Evolutionary conservation across 2,329 filamentous ascomycete species (phyloP), one percentile per base, ranked within the genome.

Genomic region (Sporothrix sp.): DNA sequence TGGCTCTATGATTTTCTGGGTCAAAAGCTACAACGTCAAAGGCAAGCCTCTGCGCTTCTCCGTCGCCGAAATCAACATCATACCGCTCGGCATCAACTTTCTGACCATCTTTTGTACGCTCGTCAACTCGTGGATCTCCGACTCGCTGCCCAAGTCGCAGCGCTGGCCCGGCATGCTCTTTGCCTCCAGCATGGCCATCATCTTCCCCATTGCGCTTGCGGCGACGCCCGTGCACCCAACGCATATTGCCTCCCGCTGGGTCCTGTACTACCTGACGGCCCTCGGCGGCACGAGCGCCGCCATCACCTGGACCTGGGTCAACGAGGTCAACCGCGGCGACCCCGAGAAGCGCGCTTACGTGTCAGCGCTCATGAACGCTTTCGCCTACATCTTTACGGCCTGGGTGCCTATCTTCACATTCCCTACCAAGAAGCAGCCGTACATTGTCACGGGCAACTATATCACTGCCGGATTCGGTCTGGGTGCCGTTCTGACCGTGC

Each of bases 341-440:
- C 61, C 58, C 0, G 60, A 62, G 33, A 62, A 62, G 48, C 48
- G 61, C 3, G 61, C 59, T 0, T 62, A 62, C 27, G 47, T 59
- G 10, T 61, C 59, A 8, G 60, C 61, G 4, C 39, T 62, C 56
- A 62, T 62, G 60, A 62, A 61, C 23, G 58, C 58, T 0, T 61
- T 61, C 14, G 58, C 60, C 13, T 62, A 59, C 45, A 61, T 61
- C 10, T 62, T 62, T 52, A 57, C 57, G n/a, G 60, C 61, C 1
- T 62, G 60, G 61, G 53, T 62, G 1, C 56, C 58, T 4, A 62
- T 62, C 30, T 62, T 62, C 32, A 62, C 61, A 11, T 62, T 62
- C 28, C 60, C 60, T 7, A 56, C 61, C n/a, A 54, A 55, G n/a
- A 50, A 56, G 4, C 61, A 62, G 54, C 61, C 61, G 10, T 61